These are phyloP conservation scores for Sugiyamaella boreocaroliniensis DNA, from an alignment of 805 yeast species.

Conservation along the genomic window DNA sequence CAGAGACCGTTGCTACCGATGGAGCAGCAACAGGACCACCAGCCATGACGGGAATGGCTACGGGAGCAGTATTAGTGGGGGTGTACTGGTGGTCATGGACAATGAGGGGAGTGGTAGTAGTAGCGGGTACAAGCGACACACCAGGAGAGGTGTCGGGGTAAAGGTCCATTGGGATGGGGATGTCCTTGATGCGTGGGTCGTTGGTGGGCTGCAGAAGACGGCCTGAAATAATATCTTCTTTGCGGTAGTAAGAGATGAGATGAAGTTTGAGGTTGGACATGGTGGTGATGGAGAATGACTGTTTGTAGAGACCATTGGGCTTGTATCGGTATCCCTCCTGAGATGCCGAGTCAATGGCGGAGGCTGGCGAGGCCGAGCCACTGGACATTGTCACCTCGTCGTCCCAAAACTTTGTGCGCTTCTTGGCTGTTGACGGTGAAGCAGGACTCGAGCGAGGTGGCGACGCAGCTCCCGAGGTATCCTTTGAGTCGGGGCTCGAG, in stretches of 20 bases:
- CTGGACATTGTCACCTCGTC: constrained; percentile 2
- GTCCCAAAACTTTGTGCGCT: constrained; percentile 8
- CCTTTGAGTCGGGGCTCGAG: constrained; percentile 2
- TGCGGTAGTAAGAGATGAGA: constrained; percentile 47
- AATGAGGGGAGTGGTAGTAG: constrained; percentile 13
- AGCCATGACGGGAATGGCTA: too few relatives aligned
- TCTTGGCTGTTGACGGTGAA: constrained; percentile 3
- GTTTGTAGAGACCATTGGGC: constrained; percentile 53
- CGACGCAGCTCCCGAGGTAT: not conserved
- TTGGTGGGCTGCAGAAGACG: constrained; percentile 38
- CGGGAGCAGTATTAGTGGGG: not conserved
- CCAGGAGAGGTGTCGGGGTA: constrained; percentile 31
- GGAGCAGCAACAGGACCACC: too few relatives aligned
- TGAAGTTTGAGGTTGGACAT: constrained; percentile 49
- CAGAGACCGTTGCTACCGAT: too few relatives aligned
- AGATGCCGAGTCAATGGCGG: not conserved
- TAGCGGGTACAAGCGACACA: constrained; percentile 18
- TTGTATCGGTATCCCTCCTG: constrained; percentile 36
- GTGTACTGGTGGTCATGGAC: constrained; percentile 1
- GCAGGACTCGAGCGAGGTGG: not conserved
- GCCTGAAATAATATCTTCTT: constrained; percentile 25
- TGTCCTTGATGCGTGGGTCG: constrained; percentile 35
- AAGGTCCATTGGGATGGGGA: constrained; percentile 31
- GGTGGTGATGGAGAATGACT: constrained; percentile 52
- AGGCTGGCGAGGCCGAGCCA: not conserved